Evolutionary conservation across 441 rosid species (phyloP), one percentile per base, ranked within the genome.

Genomic region (Omphalea diandra): DNA sequence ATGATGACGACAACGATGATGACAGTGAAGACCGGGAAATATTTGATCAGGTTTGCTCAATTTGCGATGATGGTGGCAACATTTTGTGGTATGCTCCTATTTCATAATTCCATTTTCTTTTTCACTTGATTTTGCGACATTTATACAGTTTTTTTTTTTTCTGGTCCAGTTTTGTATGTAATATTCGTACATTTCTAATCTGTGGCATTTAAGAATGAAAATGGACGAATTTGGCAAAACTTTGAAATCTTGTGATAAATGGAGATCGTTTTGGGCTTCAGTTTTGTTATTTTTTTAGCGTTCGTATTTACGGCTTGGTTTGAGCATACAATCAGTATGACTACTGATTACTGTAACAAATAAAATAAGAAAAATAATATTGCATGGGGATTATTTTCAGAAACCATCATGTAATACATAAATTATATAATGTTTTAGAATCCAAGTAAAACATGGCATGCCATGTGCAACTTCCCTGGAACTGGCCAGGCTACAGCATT

Each of bases 1-100:
- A 18, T 52, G 76, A 63, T 60, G 68, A 26, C 26, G 82, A 68
- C 17, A 70, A 18, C 46, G 76, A 63, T 60, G 68, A 26, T 32
- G 76, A 58, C 32, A 71, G 69, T 29, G 65, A 49, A 47, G 76
- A 58, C 29, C 73, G 72, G 50, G 46, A 68, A 24, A 61, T 74
- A 55, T 86, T 79, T 74, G 87, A 87, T 64, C 74, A 84, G 20
- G 86, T 84, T 52, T 90, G 96, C 67, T 80, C 87, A 20, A 77
- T 90, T 61, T 90, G 96, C 50, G 91, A 90, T 53, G 78, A 88
- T 72, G 96, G 91, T 62, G 97, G 96, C 63, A 15, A 74, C 29
- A 43, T 88, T 68, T 77, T 88, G 49, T 55, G 81, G 93, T 88
- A 86, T 65, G 85, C 44, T 40, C 38, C 68, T 40, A 33, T 44